Evolutionary conservation across 805 yeast species (phyloP).

Genomic region (Sugiyamaella qingdaonensis): DNA sequence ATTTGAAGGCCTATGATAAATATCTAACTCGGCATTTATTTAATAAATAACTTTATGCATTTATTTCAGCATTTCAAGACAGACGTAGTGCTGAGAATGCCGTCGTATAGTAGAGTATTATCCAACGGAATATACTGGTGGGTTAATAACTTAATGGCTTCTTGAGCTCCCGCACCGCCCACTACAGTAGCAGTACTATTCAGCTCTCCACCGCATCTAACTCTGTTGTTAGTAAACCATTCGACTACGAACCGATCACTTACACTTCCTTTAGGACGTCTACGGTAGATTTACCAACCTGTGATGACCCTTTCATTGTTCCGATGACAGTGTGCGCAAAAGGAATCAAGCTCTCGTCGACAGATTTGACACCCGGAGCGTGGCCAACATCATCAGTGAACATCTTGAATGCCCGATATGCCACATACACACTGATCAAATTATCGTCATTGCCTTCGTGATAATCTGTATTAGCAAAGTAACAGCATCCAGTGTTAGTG

Average conservation of each 20-base stretch:
- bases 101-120: conserved; percentile 70
- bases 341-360: neutral
- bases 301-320: neutral
- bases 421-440: conserved; percentile 24
- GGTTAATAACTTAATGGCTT: conserved; percentile 67
- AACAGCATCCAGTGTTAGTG: neutral
- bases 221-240: conserved; percentile 12
- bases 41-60: neutral
- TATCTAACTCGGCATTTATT: neutral
- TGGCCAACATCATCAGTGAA: conserved; percentile 8
- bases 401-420: conserved; percentile 21
- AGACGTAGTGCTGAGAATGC: conserved; percentile 46
- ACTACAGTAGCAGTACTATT: conserved; percentile 62
- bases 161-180: conserved; percentile 88
- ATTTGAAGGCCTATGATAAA: conserved; percentile 24
- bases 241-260: neutral
- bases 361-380: neutral
- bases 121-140: conserved; percentile 77
- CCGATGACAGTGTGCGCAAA: neutral
- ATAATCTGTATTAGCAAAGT: conserved; percentile 10
- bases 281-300: neutral
- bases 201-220: conserved; percentile 37
- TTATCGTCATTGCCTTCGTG: conserved; percentile 19
- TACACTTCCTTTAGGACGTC: conserved; percentile 45
- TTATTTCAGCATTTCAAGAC: conserved; percentile 4